A percentile compares a stretch with the other conserved stretches of the same genome.
Conservation (phyloP, 2,329 filamentous ascomycete species). For the Alternaria arborescens region DNA sequence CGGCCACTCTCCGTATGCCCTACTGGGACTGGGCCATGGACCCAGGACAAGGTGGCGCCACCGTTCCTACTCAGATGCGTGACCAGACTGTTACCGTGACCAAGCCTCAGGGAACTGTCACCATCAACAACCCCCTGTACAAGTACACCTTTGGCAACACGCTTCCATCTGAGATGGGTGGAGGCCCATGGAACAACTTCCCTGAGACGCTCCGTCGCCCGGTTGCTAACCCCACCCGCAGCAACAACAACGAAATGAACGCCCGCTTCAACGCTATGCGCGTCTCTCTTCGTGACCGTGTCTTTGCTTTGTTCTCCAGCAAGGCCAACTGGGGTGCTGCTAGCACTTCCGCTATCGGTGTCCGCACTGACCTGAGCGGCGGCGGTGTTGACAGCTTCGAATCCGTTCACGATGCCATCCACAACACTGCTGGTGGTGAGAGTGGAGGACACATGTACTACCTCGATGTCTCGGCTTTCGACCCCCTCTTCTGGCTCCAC, state of each 20-base stretch:
- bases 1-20: conserved; percentile 54
- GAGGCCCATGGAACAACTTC: conserved; percentile 45
- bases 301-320: conserved; percentile 48
- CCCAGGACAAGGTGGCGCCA: conserved; percentile 38
- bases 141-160: conserved; percentile 58
- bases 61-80: conserved; percentile 48
- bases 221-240: conserved; percentile 43
- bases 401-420: conserved; percentile 46
- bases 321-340: conserved; percentile 42
- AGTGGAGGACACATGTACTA: conserved; percentile 77
- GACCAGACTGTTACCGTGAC: conserved; percentile 55
- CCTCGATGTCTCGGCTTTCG: conserved; percentile 77
- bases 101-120: conserved; percentile 51
- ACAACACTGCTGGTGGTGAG: conserved; percentile 47
- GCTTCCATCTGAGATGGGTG: conserved; percentile 61
- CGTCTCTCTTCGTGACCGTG: conserved; percentile 47
- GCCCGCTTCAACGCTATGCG: conserved; percentile 38
- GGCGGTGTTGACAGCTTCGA: conserved; percentile 50
- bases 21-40: conserved; percentile 60
- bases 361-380: conserved; percentile 38
- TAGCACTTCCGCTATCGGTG: conserved; percentile 43
- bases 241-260: conserved; percentile 51
- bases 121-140: conserved; percentile 58
- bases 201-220: conserved; percentile 46
- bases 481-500: conserved; percentile 67